Evolutionary conservation across 441 rosid species (phyloP), one percentile per base, ranked within the genome.

Genomic region (Bruguiera hainesii): DNA sequence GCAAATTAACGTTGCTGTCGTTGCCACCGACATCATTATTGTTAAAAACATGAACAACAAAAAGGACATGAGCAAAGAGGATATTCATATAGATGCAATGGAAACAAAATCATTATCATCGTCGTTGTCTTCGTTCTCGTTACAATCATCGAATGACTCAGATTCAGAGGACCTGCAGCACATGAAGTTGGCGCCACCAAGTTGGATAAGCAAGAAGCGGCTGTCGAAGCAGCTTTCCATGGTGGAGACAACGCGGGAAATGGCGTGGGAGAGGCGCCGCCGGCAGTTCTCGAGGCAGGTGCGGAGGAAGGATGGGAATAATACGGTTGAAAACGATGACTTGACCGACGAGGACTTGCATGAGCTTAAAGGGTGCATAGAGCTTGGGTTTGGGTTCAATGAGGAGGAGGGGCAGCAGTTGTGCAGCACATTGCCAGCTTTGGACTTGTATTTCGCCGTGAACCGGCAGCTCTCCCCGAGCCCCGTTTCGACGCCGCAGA

Each of bases 321-420:
- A 37, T 42, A 42, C 59, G 9, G 70, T 58, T 0, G 83, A 75
- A 3, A 29, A 72, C 7, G 84, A 78, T 0, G 83, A 75, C 56
- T 77, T 95, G 78, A 95, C 96, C 0, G 98, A 95, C 60, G 98
- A 87, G 62, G 98, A 95, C 67, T 73, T 95, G 76, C 74, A 83
- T 64, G 99, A 95, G 80, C 87, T 95, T 25, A 95, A 89, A 77
- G 99, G 98, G 4, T 87, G 96, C 73, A 92, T 95, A 55, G 99
- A 95, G 81, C 91, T 95, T 7, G 99, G 98, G 11, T 95, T 95
- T 58, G 98, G 97, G 23, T 95, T 95, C 72, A 85, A 82, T 2
- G 97, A 92, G 59, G 89, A 92, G 68, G 82, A 80, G 49, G 98
- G 97, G 0, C 95, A 90, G 75, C 69, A 73, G 60, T 76, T 95